phyloP scores from a whole-genome alignment of 192 early-diverging fungal genomes.

The Fimicolochytrium jonesii region DNA sequence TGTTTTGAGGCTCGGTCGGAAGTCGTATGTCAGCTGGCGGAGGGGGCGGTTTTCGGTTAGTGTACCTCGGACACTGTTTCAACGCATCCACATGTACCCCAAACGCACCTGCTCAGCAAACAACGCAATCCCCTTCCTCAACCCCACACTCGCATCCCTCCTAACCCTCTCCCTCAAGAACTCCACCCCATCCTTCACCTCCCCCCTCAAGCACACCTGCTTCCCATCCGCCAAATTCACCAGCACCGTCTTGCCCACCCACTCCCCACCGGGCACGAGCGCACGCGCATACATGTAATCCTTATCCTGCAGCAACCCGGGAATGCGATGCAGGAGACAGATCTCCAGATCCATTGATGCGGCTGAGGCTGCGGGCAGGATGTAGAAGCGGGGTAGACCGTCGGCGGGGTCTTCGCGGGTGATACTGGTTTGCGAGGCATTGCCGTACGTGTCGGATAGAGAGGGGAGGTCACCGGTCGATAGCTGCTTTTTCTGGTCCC shows the following conservation, averaged over 20 bases:
- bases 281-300: constrained; percentile 10
- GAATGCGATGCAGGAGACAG: constrained; percentile 15
- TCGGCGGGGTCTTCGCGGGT: too few relatives aligned
- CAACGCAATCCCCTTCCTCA: too few relatives aligned
- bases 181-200: not conserved
- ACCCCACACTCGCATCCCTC: too few relatives aligned
- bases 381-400: too few relatives aligned
- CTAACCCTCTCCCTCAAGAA: constrained; percentile 2
- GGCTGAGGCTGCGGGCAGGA: too few relatives aligned
- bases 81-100: too few relatives aligned
- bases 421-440: too few relatives aligned
- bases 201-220: not conserved
- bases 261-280: not conserved
- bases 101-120: too few relatives aligned
- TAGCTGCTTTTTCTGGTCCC: constrained; percentile 20
- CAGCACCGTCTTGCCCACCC: not conserved
- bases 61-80: too few relatives aligned
- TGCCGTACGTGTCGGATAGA: too few relatives aligned
- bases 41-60: too few relatives aligned
- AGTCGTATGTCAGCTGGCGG: constrained; percentile 31
- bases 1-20: constrained; percentile 24
- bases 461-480: too few relatives aligned
- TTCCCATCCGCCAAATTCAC: not conserved
- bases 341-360: constrained; percentile 2
- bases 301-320: constrained; percentile 1